Percentiles rank a stretch among this genome's conserved stretches.
Evolutionary conservation across 2,329 filamentous ascomycete genomes (phyloP).

Genomic region (Cercospora zeina): DNA sequence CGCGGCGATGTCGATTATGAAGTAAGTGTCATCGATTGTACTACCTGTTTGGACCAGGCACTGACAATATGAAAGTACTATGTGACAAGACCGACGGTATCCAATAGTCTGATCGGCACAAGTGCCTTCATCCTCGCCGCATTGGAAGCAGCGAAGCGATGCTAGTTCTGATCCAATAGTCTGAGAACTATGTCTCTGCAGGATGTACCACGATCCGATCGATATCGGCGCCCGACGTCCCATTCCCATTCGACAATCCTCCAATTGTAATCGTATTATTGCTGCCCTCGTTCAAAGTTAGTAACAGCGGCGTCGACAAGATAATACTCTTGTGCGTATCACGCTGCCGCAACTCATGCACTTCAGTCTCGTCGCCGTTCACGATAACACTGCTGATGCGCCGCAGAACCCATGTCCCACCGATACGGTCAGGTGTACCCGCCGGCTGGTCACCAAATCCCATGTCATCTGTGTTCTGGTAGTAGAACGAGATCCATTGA

Average conservation of each 20-base stretch:
- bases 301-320: slow-evolving; percentile 57
- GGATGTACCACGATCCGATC: slow-evolving; percentile 63
- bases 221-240: slow-evolving; percentile 59
- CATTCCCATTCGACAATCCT: slow-evolving; percentile 58
- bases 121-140: slow-evolving; percentile 47
- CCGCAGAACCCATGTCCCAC: slow-evolving; percentile 60
- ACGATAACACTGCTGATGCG: slow-evolving; percentile 62
- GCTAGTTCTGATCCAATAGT: slow-evolving; percentile 4
- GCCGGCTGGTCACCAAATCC: slow-evolving; percentile 57
- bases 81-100: slow-evolving; percentile 43
- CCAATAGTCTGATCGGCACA: slow-evolving; percentile 45
- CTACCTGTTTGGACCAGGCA: not conserved
- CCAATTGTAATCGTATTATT: slow-evolving; percentile 62
- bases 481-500: slow-evolving; percentile 61
- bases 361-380: slow-evolving; percentile 53
- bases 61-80: slow-evolving; percentile 45
- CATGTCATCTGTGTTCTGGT: slow-evolving; percentile 63
- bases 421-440: slow-evolving; percentile 60
- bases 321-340: slow-evolving; percentile 63
- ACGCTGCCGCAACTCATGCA: slow-evolving; percentile 55
- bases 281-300: slow-evolving; percentile 56
- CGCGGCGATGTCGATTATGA: slow-evolving; percentile 53
- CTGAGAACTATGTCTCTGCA: slow-evolving; percentile 43
- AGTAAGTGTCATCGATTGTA: slow-evolving; percentile 39
- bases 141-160: slow-evolving; percentile 38